phyloP scores from a whole-genome alignment of 2,329 filamentous ascomycete species.

The Karstenula rhodostoma region DNA sequence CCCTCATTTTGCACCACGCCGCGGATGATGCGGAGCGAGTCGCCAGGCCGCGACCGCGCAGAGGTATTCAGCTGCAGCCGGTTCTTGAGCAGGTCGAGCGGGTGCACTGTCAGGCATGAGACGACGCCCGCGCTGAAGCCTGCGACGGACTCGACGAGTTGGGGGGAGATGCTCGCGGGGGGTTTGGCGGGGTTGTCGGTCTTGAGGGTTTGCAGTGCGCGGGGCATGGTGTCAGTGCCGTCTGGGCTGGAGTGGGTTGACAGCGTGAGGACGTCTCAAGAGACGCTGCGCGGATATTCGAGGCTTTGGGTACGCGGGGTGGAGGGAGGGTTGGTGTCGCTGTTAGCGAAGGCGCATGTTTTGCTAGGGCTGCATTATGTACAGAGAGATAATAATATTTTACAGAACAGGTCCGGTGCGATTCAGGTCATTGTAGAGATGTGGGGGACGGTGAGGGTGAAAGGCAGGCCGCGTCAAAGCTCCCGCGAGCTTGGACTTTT shows the following conservation, averaged over 20 bases:
- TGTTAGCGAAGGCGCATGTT: neutral
- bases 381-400: neutral
- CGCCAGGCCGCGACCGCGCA: constrained; percentile 57
- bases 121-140: constrained; percentile 88
- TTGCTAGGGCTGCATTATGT: constrained; percentile 1
- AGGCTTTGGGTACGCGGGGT: neutral
- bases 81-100: constrained; percentile 95
- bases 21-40: constrained; percentile 61
- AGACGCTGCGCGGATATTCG: neutral
- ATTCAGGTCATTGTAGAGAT: neutral
- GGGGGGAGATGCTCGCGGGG: constrained; percentile 61
- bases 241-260: neutral
- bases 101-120: constrained; percentile 87
- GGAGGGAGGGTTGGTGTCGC: constrained; percentile 12
- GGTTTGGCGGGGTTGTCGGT: constrained; percentile 42
- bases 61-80: constrained; percentile 74
- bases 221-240: constrained; percentile 53
- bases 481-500: constrained; percentile 2
- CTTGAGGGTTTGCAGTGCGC: constrained; percentile 59
- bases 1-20: constrained; percentile 64
- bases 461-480: constrained; percentile 1
- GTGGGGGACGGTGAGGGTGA: neutral
- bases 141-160: constrained; percentile 84
- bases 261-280: neutral
- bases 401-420: neutral